Base-by-base conservation (phyloP, 2,329 filamentous ascomycete species). In the Arthroderma sp. region DNA sequence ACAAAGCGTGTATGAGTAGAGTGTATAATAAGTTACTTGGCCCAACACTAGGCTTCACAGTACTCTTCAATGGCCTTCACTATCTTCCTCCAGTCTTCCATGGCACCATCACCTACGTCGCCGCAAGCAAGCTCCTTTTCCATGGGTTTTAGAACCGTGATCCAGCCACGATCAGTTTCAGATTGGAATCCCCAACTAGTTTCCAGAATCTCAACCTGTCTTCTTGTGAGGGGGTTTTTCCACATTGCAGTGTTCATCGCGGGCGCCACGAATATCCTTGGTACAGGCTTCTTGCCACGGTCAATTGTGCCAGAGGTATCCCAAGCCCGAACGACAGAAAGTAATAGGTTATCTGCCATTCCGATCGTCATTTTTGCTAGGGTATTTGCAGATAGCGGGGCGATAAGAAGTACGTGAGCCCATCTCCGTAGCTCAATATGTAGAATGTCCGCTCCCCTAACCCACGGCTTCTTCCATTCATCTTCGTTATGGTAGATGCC, bases 221-320 rank as follows among this genome's bases (percentile, higher is more conserved):
- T 81, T 49, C 72, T 77, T 1, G 90, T 94, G 51, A 94, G 74
- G 1, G 89, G 90, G 67, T 95, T 88, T 56, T 77, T 76, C 85
- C 86, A 94, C 90, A 95, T 95, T 9, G 83, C 82, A 37, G 82
- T 89, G 69, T 94, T 94, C 87, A 93, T 93, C 33, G 85, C 82
- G 1, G 84, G 83, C 3, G 85, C 85, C 0, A 89, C 85, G 1
- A 90, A 64, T 53, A 93, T 87, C 62, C 76, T 80, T 71, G 83
- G 84, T 19, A 7, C 23, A 13, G 33, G 51, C 70, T 76, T 79
- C 55, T 67, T 70, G 4, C 67, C 71, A 43, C 28, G 28, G 17
- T 61, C 58, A 54, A 59, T 56, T 31, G 35, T 51, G 41, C 63
- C 67, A 51, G 86, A 83, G 5, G 85, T 73, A 71, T 97, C 91